A percentile compares a stretch with the other conserved stretches of the same genome.
These are phyloP conservation scores for Aurifilum marmelostoma DNA, from an alignment of 2,329 filamentous ascomycete species.

Conservation along the genomic window DNA sequence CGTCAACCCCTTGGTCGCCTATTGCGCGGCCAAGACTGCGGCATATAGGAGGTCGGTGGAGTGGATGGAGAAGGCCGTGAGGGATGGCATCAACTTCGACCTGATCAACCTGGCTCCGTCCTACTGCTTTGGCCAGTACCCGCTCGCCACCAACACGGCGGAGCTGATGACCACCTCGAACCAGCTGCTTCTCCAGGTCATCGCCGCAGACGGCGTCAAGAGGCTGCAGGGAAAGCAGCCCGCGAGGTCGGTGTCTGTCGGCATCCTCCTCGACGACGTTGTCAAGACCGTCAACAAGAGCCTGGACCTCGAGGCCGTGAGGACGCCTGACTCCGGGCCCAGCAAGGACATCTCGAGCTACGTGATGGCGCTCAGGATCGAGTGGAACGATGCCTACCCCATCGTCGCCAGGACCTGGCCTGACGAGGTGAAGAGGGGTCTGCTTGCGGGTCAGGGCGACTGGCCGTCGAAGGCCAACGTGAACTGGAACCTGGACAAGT, in stretches of 20 bases:
- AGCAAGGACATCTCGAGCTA: constrained; percentile 23
- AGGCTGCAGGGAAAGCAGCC: background rate
- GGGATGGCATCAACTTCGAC: constrained; percentile 28
- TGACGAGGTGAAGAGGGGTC: constrained; percentile 24
- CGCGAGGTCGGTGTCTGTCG: background rate
- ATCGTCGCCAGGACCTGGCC: constrained; percentile 27
- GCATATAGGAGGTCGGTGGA: constrained; percentile 20
- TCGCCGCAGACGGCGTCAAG: constrained; percentile 3
- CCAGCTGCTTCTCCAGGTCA: constrained; percentile 14
- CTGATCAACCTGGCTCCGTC: constrained; percentile 26
- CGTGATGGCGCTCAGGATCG: constrained; percentile 8
- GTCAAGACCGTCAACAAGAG: constrained; percentile 22
- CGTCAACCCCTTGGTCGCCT: constrained; percentile 14
- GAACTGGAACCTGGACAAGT: constrained; percentile 6
- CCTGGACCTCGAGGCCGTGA: constrained; percentile 21
- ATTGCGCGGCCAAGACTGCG: constrained; percentile 30
- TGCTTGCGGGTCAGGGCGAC: constrained; percentile 26
- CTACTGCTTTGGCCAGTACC: constrained; percentile 25
- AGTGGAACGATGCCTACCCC: constrained; percentile 24
- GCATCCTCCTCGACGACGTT: constrained; percentile 17
- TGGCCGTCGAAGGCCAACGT: constrained; percentile 25
- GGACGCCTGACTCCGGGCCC: constrained; percentile 23
- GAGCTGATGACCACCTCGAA: constrained; percentile 27
- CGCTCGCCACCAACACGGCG: constrained; percentile 19
- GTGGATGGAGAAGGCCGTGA: constrained; percentile 27